Evolutionary conservation across 306 rosid species (phyloP), one percentile per base, ranked within the genome.

Genomic region (Inga laurina): DNA sequence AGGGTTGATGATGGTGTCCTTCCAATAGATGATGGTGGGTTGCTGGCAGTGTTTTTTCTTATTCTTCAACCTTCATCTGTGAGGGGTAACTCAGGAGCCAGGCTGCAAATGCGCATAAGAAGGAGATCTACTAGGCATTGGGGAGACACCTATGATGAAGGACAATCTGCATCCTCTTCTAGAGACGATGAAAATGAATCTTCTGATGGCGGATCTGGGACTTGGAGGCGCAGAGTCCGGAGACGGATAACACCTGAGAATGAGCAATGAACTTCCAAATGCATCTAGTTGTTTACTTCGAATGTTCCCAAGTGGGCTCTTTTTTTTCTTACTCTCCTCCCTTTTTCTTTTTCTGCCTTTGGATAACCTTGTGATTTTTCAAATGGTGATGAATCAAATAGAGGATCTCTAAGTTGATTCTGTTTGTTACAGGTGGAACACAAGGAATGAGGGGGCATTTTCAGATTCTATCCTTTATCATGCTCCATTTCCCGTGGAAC

Each of bases 21-120:
- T 69, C 91, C 98, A 16, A 88, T 89, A 1, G 99, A 91, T 78
- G 94, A 92, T 74, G 97, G 99, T 21, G 93, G 93, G 56, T 90
- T 91, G 93, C 90, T 96, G 46, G 97, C 98, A 67, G 97, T 95
- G 35, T 90, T 93, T 81, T 90, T 96, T 83, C 91, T 96, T 86
- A 89, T 96, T 84, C 90, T 92, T 85, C 93, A 92, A 76, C 98
- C 98, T 78, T 90, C 89, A 82, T 91, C 92, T 82, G 90, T 78
- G 88, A 79, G 91, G 70, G 92, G 91, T 74, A 71, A 84, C 82
- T 84, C 94, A 30, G 92, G 97, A 84, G 79, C 97, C 45, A 86
- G 98, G 80, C 92, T 91, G 59, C 97, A 93, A 77, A 79, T 88
- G 86, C 88, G 97, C 71, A 88, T 88, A 65, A 91, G 95, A 74